Percentiles rank a stretch among this genome's conserved stretches.
These are phyloP conservation scores for Penicillium sp. DNA, from an alignment of 2,329 filamentous ascomycete species.

Conservation along the genomic window DNA sequence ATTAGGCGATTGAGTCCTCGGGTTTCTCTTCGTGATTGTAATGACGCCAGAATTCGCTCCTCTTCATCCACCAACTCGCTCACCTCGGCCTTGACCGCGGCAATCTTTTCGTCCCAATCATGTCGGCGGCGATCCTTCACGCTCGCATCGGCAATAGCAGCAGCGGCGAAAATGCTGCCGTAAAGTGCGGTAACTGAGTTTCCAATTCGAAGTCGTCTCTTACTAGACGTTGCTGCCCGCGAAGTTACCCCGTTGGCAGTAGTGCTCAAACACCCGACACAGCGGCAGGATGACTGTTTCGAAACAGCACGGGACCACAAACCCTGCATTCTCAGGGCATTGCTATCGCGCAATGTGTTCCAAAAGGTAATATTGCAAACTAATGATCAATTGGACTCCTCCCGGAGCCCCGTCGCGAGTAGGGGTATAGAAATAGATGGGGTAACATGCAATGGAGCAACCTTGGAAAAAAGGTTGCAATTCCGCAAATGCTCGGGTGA, in stretches of 20 bases:
- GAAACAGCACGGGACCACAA: slow-evolving; percentile 45
- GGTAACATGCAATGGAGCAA: slow-evolving; percentile 12
- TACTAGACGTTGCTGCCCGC: slow-evolving; percentile 37
- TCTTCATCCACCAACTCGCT: slow-evolving; percentile 43
- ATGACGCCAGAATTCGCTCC: slow-evolving; percentile 34
- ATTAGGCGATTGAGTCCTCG: slow-evolving; percentile 21
- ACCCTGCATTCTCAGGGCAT: slow-evolving; percentile 46
- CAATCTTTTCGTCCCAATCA: slow-evolving; percentile 45
- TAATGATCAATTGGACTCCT: slow-evolving; percentile 16
- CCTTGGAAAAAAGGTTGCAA: slow-evolving; percentile 3
- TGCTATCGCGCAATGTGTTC: slow-evolving; percentile 14
- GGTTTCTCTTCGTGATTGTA: slow-evolving; percentile 28
- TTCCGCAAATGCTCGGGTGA: slow-evolving; percentile 16
- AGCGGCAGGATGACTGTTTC: slow-evolving; percentile 42
- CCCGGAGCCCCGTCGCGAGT: slow-evolving; percentile 17
- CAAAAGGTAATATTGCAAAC: not conserved
- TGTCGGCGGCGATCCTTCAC: slow-evolving; percentile 42
- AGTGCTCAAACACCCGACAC: slow-evolving; percentile 43
- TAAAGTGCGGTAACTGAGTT: slow-evolving; percentile 48
- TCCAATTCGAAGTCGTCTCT: slow-evolving; percentile 41
- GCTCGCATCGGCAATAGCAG: slow-evolving; percentile 42
- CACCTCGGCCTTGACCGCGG: slow-evolving; percentile 45
- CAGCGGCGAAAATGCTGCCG: slow-evolving; percentile 45
- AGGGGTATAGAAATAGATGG: slow-evolving; percentile 11
- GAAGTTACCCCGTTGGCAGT: slow-evolving; percentile 37